These are phyloP conservation scores for Flaveria bidentis DNA, from an alignment of 129 eudicot species.

Conservation along the genomic window DNA sequence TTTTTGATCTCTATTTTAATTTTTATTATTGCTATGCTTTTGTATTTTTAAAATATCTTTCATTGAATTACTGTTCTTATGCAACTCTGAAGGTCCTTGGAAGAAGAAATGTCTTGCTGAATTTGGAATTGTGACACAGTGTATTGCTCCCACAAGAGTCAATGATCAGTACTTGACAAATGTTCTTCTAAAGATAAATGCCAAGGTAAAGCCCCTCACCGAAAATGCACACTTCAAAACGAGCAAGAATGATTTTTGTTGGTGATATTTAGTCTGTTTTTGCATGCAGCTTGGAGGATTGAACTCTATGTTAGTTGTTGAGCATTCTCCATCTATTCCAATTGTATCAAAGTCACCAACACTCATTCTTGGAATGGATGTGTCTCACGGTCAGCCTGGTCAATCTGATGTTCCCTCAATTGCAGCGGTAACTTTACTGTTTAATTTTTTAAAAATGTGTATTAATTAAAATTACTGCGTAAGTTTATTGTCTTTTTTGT, in stretches of 20 bases:
- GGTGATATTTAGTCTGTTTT: not conserved
- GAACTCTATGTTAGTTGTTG: conserved; percentile 64
- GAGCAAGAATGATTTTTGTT: not conserved
- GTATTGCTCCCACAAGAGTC: conserved; percentile 72
- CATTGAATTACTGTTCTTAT: not conserved
- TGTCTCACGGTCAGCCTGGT: conserved; percentile 80
- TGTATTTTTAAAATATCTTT: too few species aligned
- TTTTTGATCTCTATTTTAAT: not conserved
- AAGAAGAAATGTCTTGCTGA: conserved; percentile 72
- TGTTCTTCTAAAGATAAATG: conserved; percentile 77
- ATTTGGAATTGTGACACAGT: conserved; percentile 80
- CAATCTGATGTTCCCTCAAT: conserved; percentile 80
- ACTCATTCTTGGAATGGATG: conserved; percentile 80
- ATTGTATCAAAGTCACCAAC: conserved; percentile 70
- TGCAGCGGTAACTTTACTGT: conserved; percentile 59
- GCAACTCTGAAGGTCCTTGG: conserved; percentile 70
- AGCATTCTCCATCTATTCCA: conserved; percentile 56
- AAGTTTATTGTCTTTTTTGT: not conserved
- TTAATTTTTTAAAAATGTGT: not conserved
- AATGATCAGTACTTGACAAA: conserved; percentile 82
- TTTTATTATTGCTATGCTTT: not conserved
- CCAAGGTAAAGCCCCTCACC: conserved; percentile 48
- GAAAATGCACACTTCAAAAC: not conserved
- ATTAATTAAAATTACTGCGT: not conserved
- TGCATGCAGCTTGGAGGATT: conserved; percentile 80